phyloP scores from a whole-genome alignment of 352 stramenopile genomes.

The Phytophthora pluvialis region DNA sequence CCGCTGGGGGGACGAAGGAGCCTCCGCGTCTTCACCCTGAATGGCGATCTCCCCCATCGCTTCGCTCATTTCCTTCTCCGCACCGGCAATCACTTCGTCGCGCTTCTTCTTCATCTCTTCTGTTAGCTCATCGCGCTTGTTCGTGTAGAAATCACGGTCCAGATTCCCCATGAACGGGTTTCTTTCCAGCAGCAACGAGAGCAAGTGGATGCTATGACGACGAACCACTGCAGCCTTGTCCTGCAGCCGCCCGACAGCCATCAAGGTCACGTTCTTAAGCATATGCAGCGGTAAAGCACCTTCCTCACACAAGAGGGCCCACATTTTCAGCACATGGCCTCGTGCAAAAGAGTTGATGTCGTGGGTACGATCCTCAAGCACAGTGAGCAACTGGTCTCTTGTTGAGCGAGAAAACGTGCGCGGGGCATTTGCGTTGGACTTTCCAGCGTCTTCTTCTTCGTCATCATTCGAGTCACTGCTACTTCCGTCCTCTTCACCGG shows the following conservation, averaged over 20 bases:
- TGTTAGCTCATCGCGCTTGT: conserved; percentile 82
- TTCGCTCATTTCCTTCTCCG: conserved; percentile 76
- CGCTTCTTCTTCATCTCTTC: conserved; percentile 65
- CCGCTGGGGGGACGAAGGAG: conserved; percentile 5
- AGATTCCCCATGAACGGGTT: conserved; percentile 96
- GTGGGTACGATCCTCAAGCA: conserved; percentile 90
- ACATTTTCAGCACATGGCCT: conserved; percentile 92
- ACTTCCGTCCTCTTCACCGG: conserved; percentile 35
- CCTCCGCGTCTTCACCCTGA: conserved; percentile 6
- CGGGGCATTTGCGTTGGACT: conserved; percentile 23
- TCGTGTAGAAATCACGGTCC: conserved; percentile 78
- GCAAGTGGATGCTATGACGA: conserved; percentile 85
- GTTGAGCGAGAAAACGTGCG: conserved; percentile 68
- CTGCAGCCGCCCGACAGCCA: conserved; percentile 88
- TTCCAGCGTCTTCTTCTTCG: conserved; percentile 26
- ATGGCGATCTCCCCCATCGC: conserved; percentile 40
- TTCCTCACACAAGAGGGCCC: conserved; percentile 84
- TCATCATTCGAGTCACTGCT: conserved; percentile 32
- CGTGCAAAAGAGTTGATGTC: conserved; percentile 95
- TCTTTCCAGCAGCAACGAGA: conserved; percentile 92
- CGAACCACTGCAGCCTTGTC: conserved; percentile 95
- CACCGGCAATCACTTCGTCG: conserved; percentile 83
- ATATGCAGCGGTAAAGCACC: conserved; percentile 88
- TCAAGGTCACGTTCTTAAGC: conserved; percentile 79
- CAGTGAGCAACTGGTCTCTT: conserved; percentile 80